Evolutionary conservation across 2,329 filamentous ascomycete genomes (phyloP).

Genomic region (Rutstroemia sp.): DNA sequence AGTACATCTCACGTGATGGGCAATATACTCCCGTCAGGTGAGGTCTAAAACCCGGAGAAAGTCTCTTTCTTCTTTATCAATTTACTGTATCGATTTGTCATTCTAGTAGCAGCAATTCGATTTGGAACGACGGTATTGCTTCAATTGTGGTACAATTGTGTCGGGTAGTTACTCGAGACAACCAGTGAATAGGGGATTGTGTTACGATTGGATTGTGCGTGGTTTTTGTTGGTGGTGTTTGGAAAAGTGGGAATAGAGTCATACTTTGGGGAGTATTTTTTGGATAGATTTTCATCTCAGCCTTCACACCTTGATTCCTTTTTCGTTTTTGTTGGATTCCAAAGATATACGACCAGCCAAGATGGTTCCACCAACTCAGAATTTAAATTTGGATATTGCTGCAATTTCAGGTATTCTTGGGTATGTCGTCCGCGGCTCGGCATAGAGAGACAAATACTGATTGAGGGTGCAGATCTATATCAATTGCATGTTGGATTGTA

Average conservation of each 20-base stretch:
- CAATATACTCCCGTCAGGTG: not conserved
- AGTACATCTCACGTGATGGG: not conserved
- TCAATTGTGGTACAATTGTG: too few species aligned
- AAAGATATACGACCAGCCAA: not conserved
- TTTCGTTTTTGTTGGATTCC: not conserved
- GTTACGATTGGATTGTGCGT: too few species aligned
- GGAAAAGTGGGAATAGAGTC: not conserved
- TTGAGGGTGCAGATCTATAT: conserved; percentile 62
- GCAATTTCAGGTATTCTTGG: conserved; percentile 89
- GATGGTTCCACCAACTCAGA: conserved; percentile 42
- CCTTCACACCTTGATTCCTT: not conserved
- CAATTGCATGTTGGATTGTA: conserved; percentile 91
- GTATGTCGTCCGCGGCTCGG: conserved; percentile 33
- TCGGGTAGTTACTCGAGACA: too few species aligned
- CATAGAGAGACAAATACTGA: conserved; percentile 7
- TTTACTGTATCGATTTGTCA: not conserved
- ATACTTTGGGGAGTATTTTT: not conserved
- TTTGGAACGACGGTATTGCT: too few species aligned
- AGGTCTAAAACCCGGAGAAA: not conserved
- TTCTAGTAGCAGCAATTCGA: too few species aligned
- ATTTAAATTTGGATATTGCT: conserved; percentile 71
- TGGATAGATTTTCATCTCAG: not conserved
- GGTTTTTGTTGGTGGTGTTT: not conserved
- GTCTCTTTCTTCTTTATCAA: not conserved
- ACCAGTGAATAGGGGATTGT: too few species aligned